Base-by-base conservation (phyloP, 176 grass and related monocot species). In the Aegilops bicornis region DNA sequence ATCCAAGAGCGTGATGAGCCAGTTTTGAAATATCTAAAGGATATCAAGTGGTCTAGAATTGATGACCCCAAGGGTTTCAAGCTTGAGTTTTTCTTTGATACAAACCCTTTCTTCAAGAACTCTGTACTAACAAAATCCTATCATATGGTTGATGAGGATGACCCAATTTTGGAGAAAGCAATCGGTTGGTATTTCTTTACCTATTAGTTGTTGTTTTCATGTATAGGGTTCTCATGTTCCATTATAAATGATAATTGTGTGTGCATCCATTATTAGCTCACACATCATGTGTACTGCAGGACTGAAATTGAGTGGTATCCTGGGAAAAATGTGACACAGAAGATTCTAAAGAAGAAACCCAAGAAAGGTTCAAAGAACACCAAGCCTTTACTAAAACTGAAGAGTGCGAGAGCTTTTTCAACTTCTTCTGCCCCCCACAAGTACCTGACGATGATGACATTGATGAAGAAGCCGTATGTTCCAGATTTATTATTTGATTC, bases 101-200 rank as follows among this genome's bases (percentile, higher is more conserved):
- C 87, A 37, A 96, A 98, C 66, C 94, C 97, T 61, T 98, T 93
- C 79, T 98, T 98, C 79, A 98, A 96, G 90, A 98, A 98, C 50
- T 78, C 91, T 70, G 72, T 96, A 30, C 84, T 99, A 36, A 87
- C 94, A 63, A 98, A 99, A 91, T 83, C 89, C 8, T 99, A 99
- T 86, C 92, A 94, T 69, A 96, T 96, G 94, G 87, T 93, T 19
- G 90, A 91, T 62, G 97, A 96, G 76, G 94, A 99, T 90, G 97
- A 99, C 67, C 97, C 94, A 2, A 91, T 96, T 88, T 79, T 99
- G 69, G 94, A 96, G 82, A 99, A 91, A 88, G 97, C 93, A 59
- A 90, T 98, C 48, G 96, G 96, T 98, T 80, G 7, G 40, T 84
- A 29, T 61, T 76, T 40, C 42, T 54, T 16, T 60, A 54, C 63